Percentiles rank a stretch among this genome's conserved stretches.
phyloP scores from a whole-genome alignment of 2,329 filamentous ascomycete species.

The Dothiorella sarmentorum region DNA sequence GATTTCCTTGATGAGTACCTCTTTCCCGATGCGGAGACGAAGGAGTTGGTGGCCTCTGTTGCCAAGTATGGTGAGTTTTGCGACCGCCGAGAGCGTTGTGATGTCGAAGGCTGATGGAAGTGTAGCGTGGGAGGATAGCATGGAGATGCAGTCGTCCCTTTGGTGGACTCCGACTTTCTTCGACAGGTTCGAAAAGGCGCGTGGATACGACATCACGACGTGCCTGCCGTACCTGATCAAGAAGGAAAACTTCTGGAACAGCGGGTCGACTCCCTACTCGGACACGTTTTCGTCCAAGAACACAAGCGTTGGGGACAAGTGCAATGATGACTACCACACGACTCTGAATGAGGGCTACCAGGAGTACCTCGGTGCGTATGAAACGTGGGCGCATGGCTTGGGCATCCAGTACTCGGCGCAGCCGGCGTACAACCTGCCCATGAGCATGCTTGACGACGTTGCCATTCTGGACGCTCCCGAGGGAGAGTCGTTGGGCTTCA shows the following conservation, averaged over 20 bases:
- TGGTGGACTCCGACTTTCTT: conserved; percentile 28
- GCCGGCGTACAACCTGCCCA: conserved; percentile 34
- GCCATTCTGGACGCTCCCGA: conserved; percentile 33
- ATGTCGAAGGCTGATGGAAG: neutral
- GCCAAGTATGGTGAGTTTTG: conserved; percentile 29
- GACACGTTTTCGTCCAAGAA: conserved; percentile 19
- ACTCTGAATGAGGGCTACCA: conserved; percentile 30
- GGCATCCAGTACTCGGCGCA: conserved; percentile 31
- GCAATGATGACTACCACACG: conserved; percentile 30
- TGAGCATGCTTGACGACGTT: conserved; percentile 33
- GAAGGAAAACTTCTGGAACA: conserved; percentile 20
- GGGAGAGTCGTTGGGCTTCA: conserved; percentile 34
- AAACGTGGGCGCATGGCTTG: conserved; percentile 27
- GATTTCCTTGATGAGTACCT: conserved; percentile 35
- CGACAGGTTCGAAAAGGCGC: conserved; percentile 23
- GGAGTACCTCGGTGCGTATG: conserved; percentile 28
- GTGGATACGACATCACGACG: conserved; percentile 29
- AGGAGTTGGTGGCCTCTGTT: conserved; percentile 21
- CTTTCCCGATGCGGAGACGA: conserved; percentile 23
- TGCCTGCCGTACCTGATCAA: conserved; percentile 32
- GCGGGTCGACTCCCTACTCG: conserved; percentile 16
- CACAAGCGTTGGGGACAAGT: conserved; percentile 20
- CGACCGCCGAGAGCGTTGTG: neutral
- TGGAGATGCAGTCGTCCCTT: conserved; percentile 29
- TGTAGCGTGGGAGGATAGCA: conserved; percentile 34